Base-by-base conservation (phyloP, 805 yeast species). In the Metahyphopichia silvanorum region DNA sequence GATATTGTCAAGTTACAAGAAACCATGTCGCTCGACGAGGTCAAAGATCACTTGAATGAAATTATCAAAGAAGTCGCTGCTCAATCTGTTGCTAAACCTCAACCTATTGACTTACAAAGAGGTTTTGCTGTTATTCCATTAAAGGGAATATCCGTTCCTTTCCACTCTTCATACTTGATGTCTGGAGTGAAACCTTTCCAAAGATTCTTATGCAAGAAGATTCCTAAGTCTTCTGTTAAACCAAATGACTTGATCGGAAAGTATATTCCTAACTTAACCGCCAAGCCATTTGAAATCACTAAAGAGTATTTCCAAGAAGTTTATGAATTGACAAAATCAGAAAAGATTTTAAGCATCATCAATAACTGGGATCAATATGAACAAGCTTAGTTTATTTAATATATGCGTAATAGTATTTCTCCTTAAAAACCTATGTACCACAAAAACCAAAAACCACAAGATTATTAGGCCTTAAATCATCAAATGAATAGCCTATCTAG, bases 101-200 rank as follows among this genome's bases (percentile, higher is more conserved):
- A 91, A 71, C 98, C 98, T 50, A 86, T 93, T 60, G 95, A 88
- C 35, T 75, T 94, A 55, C 94, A 93, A 70, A 84, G 98, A 71
- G 99, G 99, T 16, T 91, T 86, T 51, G 98, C 99, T 25, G 91
- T 93, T 53, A 93, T 93, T 52, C 99, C 99, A 61, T 78, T 93
- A 65, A 88, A 84, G 74, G 98, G 98, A 51, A 93, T 93, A 47
- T 87, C 96, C n/a, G 99, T 93, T 59, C 99, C 99, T 43, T 93
- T 93, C 97, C 99, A 93, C 70, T 88, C 97, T 18, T 82, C 96
- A n/a, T 93, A 94, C 71, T 76, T 93, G 71, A 84, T 91, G 76
- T 86, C 93, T 37, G 99, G 99, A 69, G 99, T 93, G 39, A 91
- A 89, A 69, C 98, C 98, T 53, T 93, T 93, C 86, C 89, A 91